Conservation (phyloP, 73 alveolate species). For the Symbiodinium natans region DNA sequence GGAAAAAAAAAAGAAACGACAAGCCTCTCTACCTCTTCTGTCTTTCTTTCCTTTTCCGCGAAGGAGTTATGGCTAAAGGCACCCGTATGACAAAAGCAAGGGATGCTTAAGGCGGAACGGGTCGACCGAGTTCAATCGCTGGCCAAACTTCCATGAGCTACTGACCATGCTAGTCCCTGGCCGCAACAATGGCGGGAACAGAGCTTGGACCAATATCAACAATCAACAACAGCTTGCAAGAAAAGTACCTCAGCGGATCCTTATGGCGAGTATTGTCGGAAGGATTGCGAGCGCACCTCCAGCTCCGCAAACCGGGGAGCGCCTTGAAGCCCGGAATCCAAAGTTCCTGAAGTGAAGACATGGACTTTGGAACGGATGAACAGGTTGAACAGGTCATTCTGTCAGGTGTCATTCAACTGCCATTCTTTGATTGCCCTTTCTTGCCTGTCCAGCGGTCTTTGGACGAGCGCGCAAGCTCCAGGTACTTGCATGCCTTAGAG, state of each 20-base stretch:
- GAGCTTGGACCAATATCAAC: too few species aligned
- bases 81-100: too few species aligned
- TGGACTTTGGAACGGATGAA: not conserved
- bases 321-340: constrained; percentile 23
- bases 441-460: not conserved
- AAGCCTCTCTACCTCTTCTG: too few species aligned
- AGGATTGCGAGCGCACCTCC: not conserved
- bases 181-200: too few species aligned
- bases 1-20: too few species aligned
- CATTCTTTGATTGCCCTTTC: not conserved
- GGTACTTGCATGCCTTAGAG: constrained; percentile 58
- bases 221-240: not conserved
- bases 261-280: too few species aligned
- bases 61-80: too few species aligned
- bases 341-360: not conserved
- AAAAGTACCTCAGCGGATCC: not conserved
- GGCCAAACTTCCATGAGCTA: too few species aligned
- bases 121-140: too few species aligned
- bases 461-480: constrained; percentile 66
- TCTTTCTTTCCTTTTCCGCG: too few species aligned
- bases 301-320: constrained; percentile 51
- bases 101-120: too few species aligned
- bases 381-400: not conserved
- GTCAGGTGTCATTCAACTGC: not conserved
- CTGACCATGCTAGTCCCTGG: too few species aligned